Evolutionary conservation across 1,284 basidiomycete species (phyloP), one percentile per base, ranked within the genome.

Genomic region (Ustilago esculenta): DNA sequence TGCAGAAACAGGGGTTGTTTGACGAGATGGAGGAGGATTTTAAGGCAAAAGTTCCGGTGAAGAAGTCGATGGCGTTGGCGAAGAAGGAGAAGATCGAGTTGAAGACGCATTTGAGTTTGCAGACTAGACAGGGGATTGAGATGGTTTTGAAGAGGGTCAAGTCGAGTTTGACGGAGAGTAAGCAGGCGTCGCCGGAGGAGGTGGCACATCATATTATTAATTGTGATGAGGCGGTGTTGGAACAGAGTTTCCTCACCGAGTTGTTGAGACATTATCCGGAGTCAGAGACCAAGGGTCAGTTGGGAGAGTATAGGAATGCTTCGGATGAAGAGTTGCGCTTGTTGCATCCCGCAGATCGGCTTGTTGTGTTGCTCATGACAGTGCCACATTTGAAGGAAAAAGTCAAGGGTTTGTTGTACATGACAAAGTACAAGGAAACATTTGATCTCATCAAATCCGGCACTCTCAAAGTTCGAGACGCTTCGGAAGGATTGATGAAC

Each of bases 1-100:
- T 81, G 17, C 58, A 73, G 36, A 35, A 72, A 30, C 54, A 69
- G 77, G 92, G 94, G 35, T 88, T 98, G 10, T 98, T 94, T 89
- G 87, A 87, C 75, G 91, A 94, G 84, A 98, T 98, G 90, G 94
- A 98, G 83, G 91, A 96, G 78, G 94, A 95, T 80, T 98, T 98
- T 85, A 94, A 95, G 81, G 94, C 94, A 17, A 94, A 95, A 83
- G 93, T 96, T 82, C 86, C 93, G 43, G 92, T 73, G 75, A 83
- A 75, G 80, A 74, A 72, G 54, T 51, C 42, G 29, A 56, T 69
- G 0, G 33, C 48, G 0, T 82, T 82, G 6, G 81, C 84, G 47
- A 81, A 81, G 73, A 79, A 80, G 66, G 79, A 82, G 54, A 83
- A 81, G 67, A 57, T 81, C 44, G 80, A 80, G 54, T 68, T 83